A percentile compares a stretch with the other conserved stretches of the same genome.
Conservation (phyloP, 768 basidiomycete genomes). For the Agrocybe pediades region DNA sequence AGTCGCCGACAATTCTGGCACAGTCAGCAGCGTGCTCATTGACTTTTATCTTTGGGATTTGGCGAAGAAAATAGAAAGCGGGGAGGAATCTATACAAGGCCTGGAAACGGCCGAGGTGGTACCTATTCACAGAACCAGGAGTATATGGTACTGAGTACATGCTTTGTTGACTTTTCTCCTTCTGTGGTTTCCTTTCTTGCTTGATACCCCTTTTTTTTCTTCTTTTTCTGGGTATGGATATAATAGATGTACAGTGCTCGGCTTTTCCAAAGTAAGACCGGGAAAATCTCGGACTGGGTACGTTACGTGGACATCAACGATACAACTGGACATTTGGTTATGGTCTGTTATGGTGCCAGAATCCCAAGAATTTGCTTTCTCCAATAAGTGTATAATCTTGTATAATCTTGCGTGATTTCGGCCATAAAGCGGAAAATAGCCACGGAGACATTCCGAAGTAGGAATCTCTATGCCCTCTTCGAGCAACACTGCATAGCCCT, state of each 20-base stretch:
- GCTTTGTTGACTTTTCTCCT: background rate
- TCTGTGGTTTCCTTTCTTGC: constrained; percentile 2
- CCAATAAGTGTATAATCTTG: too few relatives aligned
- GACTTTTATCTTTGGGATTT: constrained; percentile 94
- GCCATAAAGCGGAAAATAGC: background rate
- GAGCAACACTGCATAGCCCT: constrained; percentile 3
- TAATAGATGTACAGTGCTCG: background rate
- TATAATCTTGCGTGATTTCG: too few relatives aligned
- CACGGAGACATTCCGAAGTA: constrained; percentile 5
- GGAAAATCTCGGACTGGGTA: too few relatives aligned
- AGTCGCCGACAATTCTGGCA: constrained; percentile 25
- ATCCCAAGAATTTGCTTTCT: too few relatives aligned
- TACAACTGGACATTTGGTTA: too few relatives aligned
- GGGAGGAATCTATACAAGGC: constrained; percentile 59
- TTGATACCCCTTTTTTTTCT: background rate
- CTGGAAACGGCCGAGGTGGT: constrained; percentile 56
- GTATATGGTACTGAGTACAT: constrained; percentile 75
- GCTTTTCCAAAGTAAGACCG: too few relatives aligned
- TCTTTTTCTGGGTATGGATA: too few relatives aligned
- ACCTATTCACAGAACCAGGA: constrained; percentile 78
- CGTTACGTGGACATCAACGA: too few relatives aligned
- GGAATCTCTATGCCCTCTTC: constrained; percentile 16
- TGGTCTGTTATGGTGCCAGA: too few relatives aligned
- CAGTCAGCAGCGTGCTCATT: constrained; percentile 76
- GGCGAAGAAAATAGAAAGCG: constrained; percentile 72